These are phyloP conservation scores for Penicillium crystallinum DNA, from an alignment of 495 filamentous ascomycete species.

Conservation along the genomic window DNA sequence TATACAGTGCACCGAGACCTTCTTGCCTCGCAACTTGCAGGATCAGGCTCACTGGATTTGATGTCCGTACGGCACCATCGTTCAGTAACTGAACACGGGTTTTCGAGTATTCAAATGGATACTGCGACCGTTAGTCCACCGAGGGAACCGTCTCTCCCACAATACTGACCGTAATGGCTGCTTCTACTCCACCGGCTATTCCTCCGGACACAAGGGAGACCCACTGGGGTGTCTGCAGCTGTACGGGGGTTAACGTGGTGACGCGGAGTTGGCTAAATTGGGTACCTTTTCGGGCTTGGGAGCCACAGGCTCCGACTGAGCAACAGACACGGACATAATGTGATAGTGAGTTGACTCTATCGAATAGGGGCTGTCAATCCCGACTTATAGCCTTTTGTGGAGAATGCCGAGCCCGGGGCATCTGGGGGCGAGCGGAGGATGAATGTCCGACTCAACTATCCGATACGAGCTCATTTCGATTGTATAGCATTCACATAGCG, in stretches of 20 bases:
- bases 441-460: slow-evolving; percentile 12
- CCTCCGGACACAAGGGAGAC: slow-evolving; percentile 51
- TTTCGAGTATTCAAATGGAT: slow-evolving; percentile 67
- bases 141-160: background rate
- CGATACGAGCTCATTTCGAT: too few relatives aligned
- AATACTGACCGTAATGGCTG: slow-evolving; percentile 40
- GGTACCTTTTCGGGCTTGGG: background rate
- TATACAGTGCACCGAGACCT: slow-evolving; percentile 55
- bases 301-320: background rate
- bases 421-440: background rate
- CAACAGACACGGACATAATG: background rate
- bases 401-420: background rate
- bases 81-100: slow-evolving; percentile 56
- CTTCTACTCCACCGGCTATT: slow-evolving; percentile 51
- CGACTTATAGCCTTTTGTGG: background rate
- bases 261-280: background rate
- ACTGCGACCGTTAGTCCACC: slow-evolving; percentile 25
- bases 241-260: background rate
- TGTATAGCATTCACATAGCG: too few relatives aligned
- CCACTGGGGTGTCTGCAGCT: slow-evolving; percentile 18
- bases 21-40: slow-evolving; percentile 45
- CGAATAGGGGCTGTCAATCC: background rate
- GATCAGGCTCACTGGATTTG: slow-evolving; percentile 53
- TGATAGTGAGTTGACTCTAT: background rate
- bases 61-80: slow-evolving; percentile 33